phyloP scores from a whole-genome alignment of 2,329 filamentous ascomycete genomes.

The Penicillium aurantiogriseum region DNA sequence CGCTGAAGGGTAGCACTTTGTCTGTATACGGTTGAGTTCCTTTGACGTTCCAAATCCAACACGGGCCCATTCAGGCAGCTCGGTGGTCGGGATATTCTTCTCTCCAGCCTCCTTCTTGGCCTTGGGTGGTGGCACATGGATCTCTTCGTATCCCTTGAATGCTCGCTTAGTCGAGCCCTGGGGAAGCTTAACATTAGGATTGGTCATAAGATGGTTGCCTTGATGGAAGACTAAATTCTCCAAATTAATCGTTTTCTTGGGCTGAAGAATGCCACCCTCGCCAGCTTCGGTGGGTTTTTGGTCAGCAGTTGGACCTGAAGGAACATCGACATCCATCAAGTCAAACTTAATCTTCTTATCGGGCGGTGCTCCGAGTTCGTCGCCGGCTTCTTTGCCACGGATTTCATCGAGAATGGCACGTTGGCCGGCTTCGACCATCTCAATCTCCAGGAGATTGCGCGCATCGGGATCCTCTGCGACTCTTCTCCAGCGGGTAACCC shows the following conservation, averaged over 20 bases:
- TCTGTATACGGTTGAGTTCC: conserved; percentile 91
- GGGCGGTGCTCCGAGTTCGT: conserved; percentile 57
- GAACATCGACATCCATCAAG: conserved; percentile 82
- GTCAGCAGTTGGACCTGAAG: conserved; percentile 54
- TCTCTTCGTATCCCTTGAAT: conserved; percentile 98
- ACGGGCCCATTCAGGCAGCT: conserved; percentile 90
- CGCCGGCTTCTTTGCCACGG: conserved; percentile 63
- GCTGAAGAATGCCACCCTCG: conserved; percentile 79
- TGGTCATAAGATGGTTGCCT: conserved; percentile 99
- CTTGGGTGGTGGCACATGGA: conserved; percentile 92
- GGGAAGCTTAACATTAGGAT: conserved; percentile 87
- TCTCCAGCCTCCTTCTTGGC: conserved; percentile 78
- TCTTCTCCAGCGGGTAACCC: conserved; percentile 84
- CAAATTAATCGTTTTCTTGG: conserved; percentile 83
- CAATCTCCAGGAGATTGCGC: conserved; percentile 74
- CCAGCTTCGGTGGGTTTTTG: conserved; percentile 63
- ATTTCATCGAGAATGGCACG: conserved; percentile 86
- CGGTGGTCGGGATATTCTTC: conserved; percentile 75
- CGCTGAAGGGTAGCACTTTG: conserved; percentile 84
- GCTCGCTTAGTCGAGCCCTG: conserved; percentile 92
- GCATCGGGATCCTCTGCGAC: conserved; percentile 74
- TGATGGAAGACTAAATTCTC: conserved; percentile 97
- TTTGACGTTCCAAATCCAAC: conserved; percentile 81
- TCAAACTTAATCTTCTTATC: conserved; percentile 82
- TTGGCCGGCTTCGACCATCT: conserved; percentile 87